Base-by-base conservation (phyloP, 495 filamentous ascomycete genomes). In the Aspergillus taichungensis region DNA sequence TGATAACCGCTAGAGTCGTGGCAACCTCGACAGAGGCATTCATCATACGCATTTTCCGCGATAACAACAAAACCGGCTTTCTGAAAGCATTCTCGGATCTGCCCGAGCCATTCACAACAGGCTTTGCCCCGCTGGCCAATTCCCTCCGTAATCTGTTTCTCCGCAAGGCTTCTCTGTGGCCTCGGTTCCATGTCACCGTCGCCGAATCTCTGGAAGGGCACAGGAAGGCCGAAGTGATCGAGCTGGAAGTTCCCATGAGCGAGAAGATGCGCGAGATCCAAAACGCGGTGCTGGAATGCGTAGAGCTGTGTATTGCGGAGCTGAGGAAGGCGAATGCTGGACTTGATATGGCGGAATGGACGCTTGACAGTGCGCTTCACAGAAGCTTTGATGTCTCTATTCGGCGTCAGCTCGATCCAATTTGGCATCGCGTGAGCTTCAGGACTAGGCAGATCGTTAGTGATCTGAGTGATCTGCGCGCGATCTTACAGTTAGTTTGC, bases 331-430 rank as follows among this genome's bases (percentile, higher is more conserved):
- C 79, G 7, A 96, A 95, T 56, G 74, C 82, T 0, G 88, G 89
- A 0, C 67, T 98, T 6, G 94, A 98, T 50, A 86, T 97, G 84
- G 91, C 91, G 47, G 89, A 96, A 51, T 98, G 92, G 92, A 97
- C 88, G 44, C 69, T 95, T 13, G 94, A 98, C 60, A 95, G 88
- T 60, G 94, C 92, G 14, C 66, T 98, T 44, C 86, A 96, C 49
- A 85, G 83, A 60, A 91, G 83, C 52, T 98, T 98, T 60, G 94
- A 97, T 62, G 72, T 87, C 30, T 80, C 90, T 46, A 80, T 98
- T 39, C 71, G 89, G 40, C 80, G 91, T 54, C 92, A 98, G 62
- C 68, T 98, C 10, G 90, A 97, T 57, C 88, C 91, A 6, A 88
- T 96, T 45, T 98, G 92, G 92, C 92, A 98, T 65, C 78, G 94